Conservation (phyloP, 1,139 yeast genomes). For the Diutina ranongensis region DNA sequence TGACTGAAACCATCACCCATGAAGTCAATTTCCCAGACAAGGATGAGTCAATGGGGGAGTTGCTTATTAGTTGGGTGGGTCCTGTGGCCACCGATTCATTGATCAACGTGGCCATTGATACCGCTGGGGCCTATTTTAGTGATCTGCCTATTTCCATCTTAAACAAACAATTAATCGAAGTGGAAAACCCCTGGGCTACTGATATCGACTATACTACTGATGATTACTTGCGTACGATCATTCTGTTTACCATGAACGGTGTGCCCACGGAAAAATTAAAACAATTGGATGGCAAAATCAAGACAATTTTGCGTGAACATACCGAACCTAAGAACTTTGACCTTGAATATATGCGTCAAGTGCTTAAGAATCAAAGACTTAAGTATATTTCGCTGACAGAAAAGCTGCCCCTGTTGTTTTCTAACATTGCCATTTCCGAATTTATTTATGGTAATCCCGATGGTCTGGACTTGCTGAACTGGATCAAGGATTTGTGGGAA, state of each 20-base stretch:
- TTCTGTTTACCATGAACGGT: conserved; percentile 52
- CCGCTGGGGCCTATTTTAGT: conserved; percentile 66
- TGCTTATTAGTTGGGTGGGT: conserved; percentile 73
- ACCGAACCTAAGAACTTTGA: conserved; percentile 42
- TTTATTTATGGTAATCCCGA: conserved; percentile 65
- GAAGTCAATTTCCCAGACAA: conserved; percentile 75
- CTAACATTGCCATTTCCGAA: conserved; percentile 62
- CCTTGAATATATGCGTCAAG: conserved; percentile 50
- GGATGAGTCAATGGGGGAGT: conserved; percentile 78
- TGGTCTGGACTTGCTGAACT: conserved; percentile 44
- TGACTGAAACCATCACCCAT: conserved; percentile 29
- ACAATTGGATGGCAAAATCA: conserved; percentile 39
- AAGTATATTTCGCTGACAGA: conserved; percentile 58
- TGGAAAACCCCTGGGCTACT: conserved; percentile 74
- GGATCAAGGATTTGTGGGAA: conserved; percentile 46
- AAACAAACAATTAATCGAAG: conserved; percentile 61
- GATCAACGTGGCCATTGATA: conserved; percentile 55
- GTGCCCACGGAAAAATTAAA: conserved; percentile 61
- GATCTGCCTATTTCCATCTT: conserved; percentile 63
- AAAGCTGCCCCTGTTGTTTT: conserved; percentile 47
- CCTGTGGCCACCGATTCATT: conserved; percentile 47
- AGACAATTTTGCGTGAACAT: conserved; percentile 42
- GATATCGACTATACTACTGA: conserved; percentile 60
- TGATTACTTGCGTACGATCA: conserved; percentile 48
- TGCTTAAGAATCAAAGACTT: conserved; percentile 54